phyloP scores from a whole-genome alignment of 257 asterid species.

The Primulina tabacum region DNA sequence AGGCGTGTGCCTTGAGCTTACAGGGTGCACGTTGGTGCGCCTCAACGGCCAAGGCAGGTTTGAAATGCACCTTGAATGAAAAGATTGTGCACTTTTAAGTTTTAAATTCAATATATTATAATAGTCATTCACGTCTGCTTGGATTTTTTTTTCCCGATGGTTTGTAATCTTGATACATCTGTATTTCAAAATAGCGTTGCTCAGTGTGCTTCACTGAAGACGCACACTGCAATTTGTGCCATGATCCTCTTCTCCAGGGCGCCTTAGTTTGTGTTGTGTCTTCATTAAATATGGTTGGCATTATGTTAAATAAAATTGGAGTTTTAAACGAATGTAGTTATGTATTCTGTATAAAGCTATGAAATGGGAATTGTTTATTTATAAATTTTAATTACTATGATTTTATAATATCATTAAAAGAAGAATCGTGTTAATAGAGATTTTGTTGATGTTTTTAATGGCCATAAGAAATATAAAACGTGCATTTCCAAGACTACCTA shows the following conservation, averaged over 20 bases:
- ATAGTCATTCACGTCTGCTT: neutral
- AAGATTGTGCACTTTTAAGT: too few species aligned
- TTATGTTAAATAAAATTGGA: neutral
- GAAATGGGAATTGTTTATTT: too few species aligned
- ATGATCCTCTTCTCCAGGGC: neutral
- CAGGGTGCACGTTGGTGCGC: too few species aligned
- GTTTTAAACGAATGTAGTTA: too few species aligned
- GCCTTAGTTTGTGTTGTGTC: neutral
- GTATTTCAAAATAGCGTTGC: too few species aligned
- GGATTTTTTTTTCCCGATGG: neutral
- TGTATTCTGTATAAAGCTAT: too few species aligned
- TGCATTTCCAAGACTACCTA: neutral
- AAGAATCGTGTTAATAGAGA: neutral
- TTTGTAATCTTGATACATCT: too few species aligned
- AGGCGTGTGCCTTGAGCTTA: too few species aligned
- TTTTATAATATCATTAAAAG: too few species aligned
- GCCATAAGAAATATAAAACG: neutral
- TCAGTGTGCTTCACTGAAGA: neutral
- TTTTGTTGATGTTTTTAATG: neutral
- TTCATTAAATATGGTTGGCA: neutral
- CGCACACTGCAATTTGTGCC: neutral
- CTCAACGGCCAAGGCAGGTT: neutral
- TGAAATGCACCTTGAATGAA: neutral
- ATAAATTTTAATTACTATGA: too few species aligned
- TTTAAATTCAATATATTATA: too few species aligned